These are phyloP conservation scores for Vaucheria bursata DNA, from an alignment of 352 stramenopile genomes.

Conservation along the genomic window DNA sequence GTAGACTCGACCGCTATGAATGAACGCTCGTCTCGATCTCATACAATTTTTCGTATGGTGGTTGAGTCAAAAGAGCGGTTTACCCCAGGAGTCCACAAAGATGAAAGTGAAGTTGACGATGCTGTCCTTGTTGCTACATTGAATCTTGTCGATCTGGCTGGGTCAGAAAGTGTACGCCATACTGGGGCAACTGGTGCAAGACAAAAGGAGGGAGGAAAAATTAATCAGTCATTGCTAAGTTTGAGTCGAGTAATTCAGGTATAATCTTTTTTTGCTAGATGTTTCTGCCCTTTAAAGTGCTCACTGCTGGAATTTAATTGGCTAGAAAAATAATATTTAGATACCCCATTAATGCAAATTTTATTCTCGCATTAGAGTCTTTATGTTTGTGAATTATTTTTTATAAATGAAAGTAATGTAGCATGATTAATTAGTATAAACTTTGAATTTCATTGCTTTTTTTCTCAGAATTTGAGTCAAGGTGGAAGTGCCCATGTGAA, in stretches of 20 bases:
- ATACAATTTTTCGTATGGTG: slow-evolving; percentile 87
- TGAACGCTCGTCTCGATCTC: slow-evolving; percentile 85
- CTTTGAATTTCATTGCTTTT: no score
- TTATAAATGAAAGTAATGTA: no score
- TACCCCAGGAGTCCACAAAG: slow-evolving; percentile 5
- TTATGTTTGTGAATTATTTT: no score
- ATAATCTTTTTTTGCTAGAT: not conserved
- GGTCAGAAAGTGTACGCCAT: slow-evolving; percentile 87
- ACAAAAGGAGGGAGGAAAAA: slow-evolving; percentile 71
- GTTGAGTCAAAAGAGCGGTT: slow-evolving; percentile 44
- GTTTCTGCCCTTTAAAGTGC: no score
- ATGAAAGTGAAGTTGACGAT: slow-evolving; percentile 52
- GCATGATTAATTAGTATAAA: no score
- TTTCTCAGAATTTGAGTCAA: slow-evolving; percentile 27
- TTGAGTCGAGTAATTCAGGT: slow-evolving; percentile 46
- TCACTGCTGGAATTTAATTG: no score
- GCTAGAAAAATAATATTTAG: no score
- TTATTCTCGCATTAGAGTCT: no score
- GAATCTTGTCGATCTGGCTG: slow-evolving; percentile 93
- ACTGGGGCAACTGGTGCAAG: slow-evolving; percentile 83
- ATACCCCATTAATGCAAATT: no score
- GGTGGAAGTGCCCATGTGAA: slow-evolving; percentile 67
- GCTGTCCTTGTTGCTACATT: slow-evolving; percentile 83
- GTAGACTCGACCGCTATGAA: slow-evolving; percentile 95
- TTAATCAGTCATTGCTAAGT: slow-evolving; percentile 47